Base-by-base conservation (phyloP, 2,329 filamentous ascomycete genomes). In the Diaporthe citri region DNA sequence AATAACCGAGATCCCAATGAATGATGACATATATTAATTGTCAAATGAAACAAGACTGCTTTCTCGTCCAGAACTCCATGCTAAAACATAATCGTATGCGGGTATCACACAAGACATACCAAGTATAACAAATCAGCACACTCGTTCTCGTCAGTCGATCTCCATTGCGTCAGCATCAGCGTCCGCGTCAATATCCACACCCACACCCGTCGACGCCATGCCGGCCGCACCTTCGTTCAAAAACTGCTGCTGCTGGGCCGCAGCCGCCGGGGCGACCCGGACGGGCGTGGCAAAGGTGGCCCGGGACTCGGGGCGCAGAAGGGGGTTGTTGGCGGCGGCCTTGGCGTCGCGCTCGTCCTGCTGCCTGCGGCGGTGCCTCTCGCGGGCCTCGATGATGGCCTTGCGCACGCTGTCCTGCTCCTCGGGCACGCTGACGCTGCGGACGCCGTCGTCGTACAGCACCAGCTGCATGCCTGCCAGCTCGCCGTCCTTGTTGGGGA, bases 331-430 rank as follows among this genome's bases (percentile, higher is more conserved):
- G 5, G 71, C 71, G 15, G 31, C 67, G 28, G 71, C 52, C 60
- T 52, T 69, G 13, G 48, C 78, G 76, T 83, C 82, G 71, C 80
- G 80, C 79, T 86, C 85, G 71, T 81, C 81, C 75, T 84, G 86
- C 80, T 91, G 90, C 81, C 82, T 85, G 78, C 94, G 91, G 71
- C 94, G 87, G 46, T 91, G 88, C 72, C 95, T 89, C 62, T 90
- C 90, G 71, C 95, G 89, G 3, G 94, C 91, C 82, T 98, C 96
- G 71, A 96, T 87, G 77, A 98, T 95, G 12, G 95, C 95, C 83
- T 93, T 95, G 75, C 95, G 89, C 76, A 98, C 94, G 76, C 90
- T 93, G 82, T 96, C 93, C 41, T 93, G 89, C 78, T 94, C 92
- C 81, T 92, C 89, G 0, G 95, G 92, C 28, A 97, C 90, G 0